These are phyloP conservation scores for Ustilago tritici DNA, from an alignment of 1,284 basidiomycete genomes.

Conservation along the genomic window DNA sequence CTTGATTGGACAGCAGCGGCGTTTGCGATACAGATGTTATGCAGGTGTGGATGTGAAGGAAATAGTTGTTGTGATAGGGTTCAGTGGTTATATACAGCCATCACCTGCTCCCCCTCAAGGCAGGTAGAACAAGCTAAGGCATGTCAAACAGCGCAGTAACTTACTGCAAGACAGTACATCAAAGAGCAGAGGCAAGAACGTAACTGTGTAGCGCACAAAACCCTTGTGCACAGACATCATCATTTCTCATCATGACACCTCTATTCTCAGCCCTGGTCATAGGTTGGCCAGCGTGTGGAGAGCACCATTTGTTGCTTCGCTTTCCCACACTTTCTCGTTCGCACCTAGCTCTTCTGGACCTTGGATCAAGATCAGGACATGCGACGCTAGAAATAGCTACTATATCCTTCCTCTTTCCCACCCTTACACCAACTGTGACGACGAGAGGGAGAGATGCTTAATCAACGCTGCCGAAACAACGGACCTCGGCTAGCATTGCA, in stretches of 20 bases:
- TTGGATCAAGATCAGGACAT: constrained; percentile 11
- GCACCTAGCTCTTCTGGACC: neutral
- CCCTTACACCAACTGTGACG: neutral
- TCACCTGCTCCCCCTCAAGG: neutral
- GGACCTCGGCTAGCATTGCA: constrained; percentile 3
- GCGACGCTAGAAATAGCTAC: constrained; percentile 18
- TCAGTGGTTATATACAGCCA: constrained; percentile 4
- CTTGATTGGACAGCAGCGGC: neutral
- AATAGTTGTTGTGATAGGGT: neutral
- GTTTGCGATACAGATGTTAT: neutral
- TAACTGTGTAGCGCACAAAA: neutral
- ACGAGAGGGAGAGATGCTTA: neutral
- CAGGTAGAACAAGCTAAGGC: neutral
- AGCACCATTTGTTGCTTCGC: neutral
- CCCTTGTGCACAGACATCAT: constrained; percentile 9
- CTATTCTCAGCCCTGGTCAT: neutral
- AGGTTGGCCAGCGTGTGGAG: constrained; percentile 4
- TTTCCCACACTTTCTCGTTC: neutral
- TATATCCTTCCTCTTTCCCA: too few species aligned
- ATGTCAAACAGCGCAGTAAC: neutral
- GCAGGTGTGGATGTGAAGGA: neutral
- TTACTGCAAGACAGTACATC: neutral
- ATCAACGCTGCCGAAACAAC: constrained; percentile 1
- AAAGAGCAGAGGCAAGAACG: neutral
- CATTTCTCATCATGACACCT: neutral